Conservation (phyloP, 2,329 filamentous ascomycete species). For the Emergomyces africanus region DNA sequence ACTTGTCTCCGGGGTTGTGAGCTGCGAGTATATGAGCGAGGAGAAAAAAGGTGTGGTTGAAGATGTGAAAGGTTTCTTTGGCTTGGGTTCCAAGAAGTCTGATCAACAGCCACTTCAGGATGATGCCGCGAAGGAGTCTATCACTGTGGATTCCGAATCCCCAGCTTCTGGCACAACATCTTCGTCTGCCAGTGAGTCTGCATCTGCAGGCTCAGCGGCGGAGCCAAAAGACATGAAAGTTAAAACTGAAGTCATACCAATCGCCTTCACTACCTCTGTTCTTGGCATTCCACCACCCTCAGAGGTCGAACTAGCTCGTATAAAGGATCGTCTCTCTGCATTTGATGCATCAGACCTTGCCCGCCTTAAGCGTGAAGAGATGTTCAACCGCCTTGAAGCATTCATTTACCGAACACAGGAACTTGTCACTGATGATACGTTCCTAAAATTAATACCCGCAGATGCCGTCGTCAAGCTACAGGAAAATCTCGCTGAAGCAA, state of each 20-base stretch:
- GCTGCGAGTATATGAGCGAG: slow-evolving; percentile 65
- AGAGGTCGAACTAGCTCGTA: slow-evolving; percentile 29
- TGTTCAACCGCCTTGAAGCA: slow-evolving; percentile 81
- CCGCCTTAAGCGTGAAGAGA: slow-evolving; percentile 66
- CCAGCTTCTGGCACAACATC: slow-evolving; percentile 28
- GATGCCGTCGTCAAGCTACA: slow-evolving; percentile 55
- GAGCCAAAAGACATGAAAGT: slow-evolving; percentile 31
- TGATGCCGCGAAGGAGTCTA: slow-evolving; percentile 37
- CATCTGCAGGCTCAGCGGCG: slow-evolving; percentile 37
- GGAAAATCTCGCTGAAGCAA: slow-evolving; percentile 52
- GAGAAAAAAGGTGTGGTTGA: slow-evolving; percentile 75
- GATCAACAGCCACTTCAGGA: slow-evolving; percentile 60
- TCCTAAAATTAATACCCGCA: slow-evolving; percentile 57
- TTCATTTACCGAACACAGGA: slow-evolving; percentile 86
- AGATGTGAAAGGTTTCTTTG: slow-evolving; percentile 91
- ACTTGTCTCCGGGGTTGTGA: slow-evolving; percentile 60
- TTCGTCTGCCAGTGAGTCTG: slow-evolving; percentile 33
- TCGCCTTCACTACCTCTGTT: slow-evolving; percentile 38
- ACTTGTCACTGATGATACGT: slow-evolving; percentile 63
- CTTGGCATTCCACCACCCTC: slow-evolving; percentile 30
- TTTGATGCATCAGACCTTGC: slow-evolving; percentile 79
- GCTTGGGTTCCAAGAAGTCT: slow-evolving; percentile 82
- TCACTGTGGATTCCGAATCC: slow-evolving; percentile 34
- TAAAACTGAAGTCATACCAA: slow-evolving; percentile 39
- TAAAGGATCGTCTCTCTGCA: slow-evolving; percentile 61